Base-by-base conservation (phyloP, 2,329 filamentous ascomycete genomes). In the Aureobasidium lini region DNA sequence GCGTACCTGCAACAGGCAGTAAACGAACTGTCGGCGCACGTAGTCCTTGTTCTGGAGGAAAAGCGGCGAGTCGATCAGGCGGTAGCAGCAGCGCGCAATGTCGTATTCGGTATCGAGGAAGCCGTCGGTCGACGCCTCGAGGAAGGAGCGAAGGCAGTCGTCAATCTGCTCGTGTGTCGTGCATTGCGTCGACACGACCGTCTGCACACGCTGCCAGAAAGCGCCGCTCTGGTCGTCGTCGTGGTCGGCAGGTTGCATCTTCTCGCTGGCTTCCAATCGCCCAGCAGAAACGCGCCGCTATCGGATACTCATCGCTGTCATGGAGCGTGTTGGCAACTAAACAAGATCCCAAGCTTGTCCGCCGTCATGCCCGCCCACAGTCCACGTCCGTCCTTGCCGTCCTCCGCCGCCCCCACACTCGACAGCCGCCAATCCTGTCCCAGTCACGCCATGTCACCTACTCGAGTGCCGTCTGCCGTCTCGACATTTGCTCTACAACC, bases 11-110 rank as follows among this genome's bases (percentile, higher is more conserved):
- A 96, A 76, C 56, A 99, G 79, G 71, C 90, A 92, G 74, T 95
- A 91, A 64, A 97, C 85, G 68, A 99, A 90, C 76, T 97, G 94
- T 46, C 84, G 88, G 63, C 93, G 89, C 63, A 97, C 89, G 74
- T 99, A 97, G 60, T 90, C 87, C 65, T 84, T 82, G 72, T 96
- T 87, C 13, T 80, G 74, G 29, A 76, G 74, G 72, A 95, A 99
- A 46, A 97, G 78, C 16, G 77, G 76, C 70, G 91, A 91, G 56
- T 86, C 80, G 60, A 95, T 79, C 39, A 99, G 81, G 71, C 84
- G 84, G 72, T 89, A 88, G 61, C 88, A 87, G 76, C 92, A 97
- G 66, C 80, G 84, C 28, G 86, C 85, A 60, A 96, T 80, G 68
- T 95, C 89, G 69, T 92, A 85, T 66, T 95, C 89, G 66, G 84